Conservation (phyloP, 2,329 filamentous ascomycete genomes). For the Tolypocladium inflatum region DNA sequence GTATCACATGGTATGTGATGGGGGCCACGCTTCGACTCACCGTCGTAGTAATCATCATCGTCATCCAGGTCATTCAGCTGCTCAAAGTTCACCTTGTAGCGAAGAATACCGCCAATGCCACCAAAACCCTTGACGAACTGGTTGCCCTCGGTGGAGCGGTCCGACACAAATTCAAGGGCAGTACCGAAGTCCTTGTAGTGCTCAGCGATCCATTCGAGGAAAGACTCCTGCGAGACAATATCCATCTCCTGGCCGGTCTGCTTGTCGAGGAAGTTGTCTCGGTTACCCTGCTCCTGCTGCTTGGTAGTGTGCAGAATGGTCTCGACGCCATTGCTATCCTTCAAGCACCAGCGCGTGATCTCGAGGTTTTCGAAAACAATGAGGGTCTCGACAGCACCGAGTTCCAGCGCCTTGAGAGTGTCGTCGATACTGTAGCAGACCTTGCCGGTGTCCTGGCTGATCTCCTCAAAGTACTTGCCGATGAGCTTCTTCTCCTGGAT, state of each 20-base stretch:
- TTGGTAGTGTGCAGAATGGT: constrained; percentile 83
- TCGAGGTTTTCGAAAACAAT: constrained; percentile 98
- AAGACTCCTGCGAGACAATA: constrained; percentile 73
- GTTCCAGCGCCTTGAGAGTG: constrained; percentile 90
- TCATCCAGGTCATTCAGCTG: constrained; percentile 90
- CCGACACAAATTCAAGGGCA: constrained; percentile 91
- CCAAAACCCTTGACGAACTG: constrained; percentile 99
- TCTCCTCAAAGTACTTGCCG: constrained; percentile 97
- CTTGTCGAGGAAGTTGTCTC: constrained; percentile 87
- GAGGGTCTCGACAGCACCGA: constrained; percentile 86
- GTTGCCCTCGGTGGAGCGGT: constrained; percentile 95
- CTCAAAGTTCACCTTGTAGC: constrained; percentile 99
- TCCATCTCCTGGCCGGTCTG: constrained; percentile 97
- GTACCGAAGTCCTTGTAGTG: constrained; percentile 98
- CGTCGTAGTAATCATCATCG: constrained; percentile 88
- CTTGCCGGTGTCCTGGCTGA: constrained; percentile 92
- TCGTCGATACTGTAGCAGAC: constrained; percentile 98
- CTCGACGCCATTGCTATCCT: constrained; percentile 64
- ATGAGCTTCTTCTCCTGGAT: constrained; percentile 99
- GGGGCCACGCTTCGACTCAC: constrained; percentile 19
- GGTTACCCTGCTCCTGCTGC: constrained; percentile 57
- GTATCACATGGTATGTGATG: constrained; percentile 39
- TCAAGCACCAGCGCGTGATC: constrained; percentile 83
- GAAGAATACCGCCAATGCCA: constrained; percentile 92
- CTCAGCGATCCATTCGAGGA: constrained; percentile 99